phyloP scores from a whole-genome alignment of 768 basidiomycete species.

The Sutorius australiensis region DNA sequence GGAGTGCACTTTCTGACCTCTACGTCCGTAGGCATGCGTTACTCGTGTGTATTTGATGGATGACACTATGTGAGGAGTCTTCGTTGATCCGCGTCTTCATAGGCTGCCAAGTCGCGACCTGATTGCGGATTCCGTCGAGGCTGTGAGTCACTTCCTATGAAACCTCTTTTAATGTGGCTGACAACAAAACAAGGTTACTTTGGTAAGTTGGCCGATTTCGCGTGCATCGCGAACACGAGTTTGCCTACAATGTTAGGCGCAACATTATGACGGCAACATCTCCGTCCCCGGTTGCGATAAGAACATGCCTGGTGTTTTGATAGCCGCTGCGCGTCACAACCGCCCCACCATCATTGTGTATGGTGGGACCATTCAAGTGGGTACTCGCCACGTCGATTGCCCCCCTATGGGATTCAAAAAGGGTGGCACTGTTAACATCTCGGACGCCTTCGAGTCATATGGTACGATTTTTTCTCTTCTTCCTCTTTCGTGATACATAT shows the following conservation, averaged over 20 bases:
- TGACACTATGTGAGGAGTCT: not conserved
- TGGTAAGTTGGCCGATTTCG: conserved; percentile 36
- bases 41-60: conserved; percentile 54
- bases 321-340: conserved; percentile 84
- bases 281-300: conserved; percentile 88
- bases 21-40: conserved; percentile 66
- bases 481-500: not conserved
- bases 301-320: conserved; percentile 89
- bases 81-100: conserved; percentile 1
- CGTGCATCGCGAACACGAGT: not conserved
- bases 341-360: conserved; percentile 86
- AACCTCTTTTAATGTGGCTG: not conserved
- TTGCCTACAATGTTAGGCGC: conserved; percentile 47
- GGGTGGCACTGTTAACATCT: conserved; percentile 82
- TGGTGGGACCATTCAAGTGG: conserved; percentile 79
- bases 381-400: conserved; percentile 74
- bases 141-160: conserved; percentile 40
- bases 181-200: conserved; percentile 43
- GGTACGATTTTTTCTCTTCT: conserved; percentile 38
- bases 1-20: not conserved
- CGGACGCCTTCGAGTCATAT: conserved; percentile 82
- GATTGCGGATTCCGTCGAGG: conserved; percentile 88
- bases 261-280: conserved; percentile 87
- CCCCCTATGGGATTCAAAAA: conserved; percentile 71
- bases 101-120: conserved; percentile 84